Base-by-base conservation (phyloP, 345 rosid genomes). In the Melaleuca alternifolia region DNA sequence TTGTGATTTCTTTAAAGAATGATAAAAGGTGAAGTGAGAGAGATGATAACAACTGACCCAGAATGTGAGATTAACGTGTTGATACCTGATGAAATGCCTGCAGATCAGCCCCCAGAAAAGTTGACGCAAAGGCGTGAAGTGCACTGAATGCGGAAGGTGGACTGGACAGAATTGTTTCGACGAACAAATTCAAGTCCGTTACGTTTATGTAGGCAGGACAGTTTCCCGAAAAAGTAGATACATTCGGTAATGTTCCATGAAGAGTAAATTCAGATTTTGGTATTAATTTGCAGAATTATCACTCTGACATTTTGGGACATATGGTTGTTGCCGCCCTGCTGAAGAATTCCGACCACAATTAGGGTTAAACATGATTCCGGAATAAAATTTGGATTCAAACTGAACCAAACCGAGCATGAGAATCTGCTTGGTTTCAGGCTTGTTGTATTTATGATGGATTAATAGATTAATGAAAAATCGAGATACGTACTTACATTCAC, bases 71-170 rank as follows among this genome's bases (percentile, higher is more conserved):
- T 88, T 51, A 86, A 89, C 83, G 62, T 87, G 89, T 21, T 61
- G 18, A 30, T 89, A 83, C 91, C 90, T 90, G 84, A 51, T 51
- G 71, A 30, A 65, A 52, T 57, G 90, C 88, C 86, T 71, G 79
- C 13, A 33, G 18, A 71, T 18, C 79, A 71, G 79, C 79, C 16
- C 48, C 24, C 77, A 10, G 3, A 30, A n/a, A 88, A 28, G 48
- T 15, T 84, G 62, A 79, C 33, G 65, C 23, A 6, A 23, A 79
- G 30, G 76, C 86, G 33, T 87, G 53, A 54, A 86, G 84, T 84
- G 65, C 41, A 87, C 87, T 50, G 50, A 53, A 50, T 59, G 61
- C 30, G 46, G 33, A 54, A 12, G 50, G 48, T 24, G 51, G 71
- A 54, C 11, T 30, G 65, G 75, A 26, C 37, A 0, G 9, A 23